A percentile compares a stretch with the other conserved stretches of the same genome.
Evolutionary conservation across 345 rosid species (phyloP).

Genomic region (Heritiera fomes): DNA sequence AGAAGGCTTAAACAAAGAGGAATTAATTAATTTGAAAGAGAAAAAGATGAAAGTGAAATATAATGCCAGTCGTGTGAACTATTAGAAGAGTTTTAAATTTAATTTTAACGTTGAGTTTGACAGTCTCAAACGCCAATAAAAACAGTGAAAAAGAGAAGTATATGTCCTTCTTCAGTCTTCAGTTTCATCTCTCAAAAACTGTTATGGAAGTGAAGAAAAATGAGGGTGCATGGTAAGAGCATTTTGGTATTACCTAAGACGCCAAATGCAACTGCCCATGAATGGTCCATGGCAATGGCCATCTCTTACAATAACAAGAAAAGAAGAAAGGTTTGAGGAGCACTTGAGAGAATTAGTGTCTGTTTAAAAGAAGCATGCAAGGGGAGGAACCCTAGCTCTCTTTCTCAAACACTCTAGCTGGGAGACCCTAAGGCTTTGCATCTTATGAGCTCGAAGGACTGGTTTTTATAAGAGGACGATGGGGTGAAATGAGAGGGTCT

Average conservation of each 20-base stretch:
- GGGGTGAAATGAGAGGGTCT: neutral
- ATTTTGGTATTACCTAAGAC: constrained; percentile 54
- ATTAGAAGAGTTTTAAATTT: no score
- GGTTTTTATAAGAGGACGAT: constrained; percentile 24
- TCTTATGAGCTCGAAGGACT: neutral
- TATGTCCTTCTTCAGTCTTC: neutral
- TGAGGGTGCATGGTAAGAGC: neutral
- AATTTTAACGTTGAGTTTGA: no score
- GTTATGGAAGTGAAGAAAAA: neutral
- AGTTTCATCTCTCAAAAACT: neutral
- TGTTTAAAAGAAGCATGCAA: neutral
- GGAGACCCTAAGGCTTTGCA: neutral
- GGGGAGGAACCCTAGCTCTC: constrained; percentile 13
- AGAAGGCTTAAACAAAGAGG: neutral
- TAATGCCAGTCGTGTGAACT: no score
- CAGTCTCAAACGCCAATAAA: no score
- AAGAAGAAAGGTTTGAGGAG: neutral
- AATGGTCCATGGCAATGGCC: constrained; percentile 40
- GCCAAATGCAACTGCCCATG: constrained; percentile 57
- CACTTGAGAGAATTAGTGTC: constrained; percentile 14
- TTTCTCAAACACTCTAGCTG: neutral
- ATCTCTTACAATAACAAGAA: constrained; percentile 21
- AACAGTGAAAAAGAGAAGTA: constrained; percentile 5
- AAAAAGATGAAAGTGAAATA: no score
- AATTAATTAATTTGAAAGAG: no score